Evolutionary conservation across 371 early-diverging fungal genomes (phyloP), one percentile per base, ranked within the genome.

Genomic region (Mucor lusitanicus): DNA sequence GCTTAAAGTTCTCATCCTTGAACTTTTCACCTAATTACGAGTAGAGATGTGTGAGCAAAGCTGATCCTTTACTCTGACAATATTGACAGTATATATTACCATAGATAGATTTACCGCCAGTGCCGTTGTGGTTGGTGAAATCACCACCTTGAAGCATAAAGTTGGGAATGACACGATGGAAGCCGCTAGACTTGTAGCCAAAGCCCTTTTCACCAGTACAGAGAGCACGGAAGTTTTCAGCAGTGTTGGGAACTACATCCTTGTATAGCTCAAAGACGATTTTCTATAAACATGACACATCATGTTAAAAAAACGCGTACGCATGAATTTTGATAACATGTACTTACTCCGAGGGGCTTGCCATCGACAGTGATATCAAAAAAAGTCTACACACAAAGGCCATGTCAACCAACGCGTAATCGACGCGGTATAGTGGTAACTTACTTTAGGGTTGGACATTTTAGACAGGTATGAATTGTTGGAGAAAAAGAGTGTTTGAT

Each of bases 131-230:
- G 61, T 81, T 79, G 79, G 92, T 92, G 82, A 99, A 91, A 86
- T 99, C 99, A 69, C 99, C 99, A 67, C 99, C 99, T 83, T 99
- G 99, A 46, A 98, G 88, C 98, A 99, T 99, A 85, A 99, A 99
- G 30, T 93, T 73, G 69, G 90, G 91, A 69, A 96, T 96, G 65
- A 96, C 87, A 69, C 98, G 88, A 85, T 98, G 99, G 91, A 99
- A 98, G 21, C 70, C 75, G 33, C 75, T 78, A 74, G 89, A 91
- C 78, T 94, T 93, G 86, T 96, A 99, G 30, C 96, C 93, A 39
- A 68, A 81, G 64, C 79, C 94, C 79, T 85, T 88, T 82, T 85
- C 89, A 71, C 89, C 94, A 73, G 85, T 88, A 83, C 90, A 93
- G 67, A 93, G 80, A 59, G 84, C 86, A 64, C 96, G 88, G 85